Conservation (phyloP, 2,329 filamentous ascomycete genomes). For the Hymenoscyphus scutula region DNA sequence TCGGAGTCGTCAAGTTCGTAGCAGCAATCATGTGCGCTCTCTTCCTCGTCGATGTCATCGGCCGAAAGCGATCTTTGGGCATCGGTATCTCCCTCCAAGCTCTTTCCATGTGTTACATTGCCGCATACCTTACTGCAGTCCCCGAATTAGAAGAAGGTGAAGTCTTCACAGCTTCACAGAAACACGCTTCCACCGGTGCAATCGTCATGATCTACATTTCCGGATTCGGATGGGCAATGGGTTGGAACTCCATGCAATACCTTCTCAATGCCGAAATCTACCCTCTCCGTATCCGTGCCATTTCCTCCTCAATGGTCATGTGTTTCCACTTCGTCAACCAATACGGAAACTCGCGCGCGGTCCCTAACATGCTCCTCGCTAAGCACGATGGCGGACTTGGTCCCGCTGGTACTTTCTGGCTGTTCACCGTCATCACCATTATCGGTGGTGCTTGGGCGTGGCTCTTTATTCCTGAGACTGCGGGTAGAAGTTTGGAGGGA, state of each 20-base stretch:
- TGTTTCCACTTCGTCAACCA: slow-evolving; percentile 77
- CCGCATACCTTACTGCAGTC: slow-evolving; percentile 59
- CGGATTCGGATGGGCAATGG: slow-evolving; percentile 67
- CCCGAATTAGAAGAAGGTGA: slow-evolving; percentile 55
- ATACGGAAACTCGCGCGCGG: slow-evolving; percentile 72
- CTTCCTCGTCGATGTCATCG: slow-evolving; percentile 77
- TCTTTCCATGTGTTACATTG: slow-evolving; percentile 61
- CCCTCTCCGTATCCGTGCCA: slow-evolving; percentile 68
- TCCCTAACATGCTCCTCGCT: slow-evolving; percentile 69
- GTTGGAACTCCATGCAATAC: slow-evolving; percentile 77
- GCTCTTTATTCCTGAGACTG: slow-evolving; percentile 71
- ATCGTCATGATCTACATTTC: slow-evolving; percentile 72
- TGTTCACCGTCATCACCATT: slow-evolving; percentile 67
- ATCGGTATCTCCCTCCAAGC: slow-evolving; percentile 59
- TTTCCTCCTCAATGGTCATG: slow-evolving; percentile 72
- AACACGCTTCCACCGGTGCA: slow-evolving; percentile 61
- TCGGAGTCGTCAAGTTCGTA: slow-evolving; percentile 71
- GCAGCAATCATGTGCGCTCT: slow-evolving; percentile 68
- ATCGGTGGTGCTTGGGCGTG: slow-evolving; percentile 69
- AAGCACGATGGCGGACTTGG: slow-evolving; percentile 46
- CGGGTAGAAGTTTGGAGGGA: slow-evolving; percentile 61
- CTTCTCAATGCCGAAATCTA: slow-evolving; percentile 76
- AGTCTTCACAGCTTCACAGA: slow-evolving; percentile 44
- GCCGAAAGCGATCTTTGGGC: slow-evolving; percentile 66
- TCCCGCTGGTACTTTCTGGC: slow-evolving; percentile 69